Evolutionary conservation across 2,329 filamentous ascomycete genomes (phyloP).

Genomic region (Didymella keratinophila): DNA sequence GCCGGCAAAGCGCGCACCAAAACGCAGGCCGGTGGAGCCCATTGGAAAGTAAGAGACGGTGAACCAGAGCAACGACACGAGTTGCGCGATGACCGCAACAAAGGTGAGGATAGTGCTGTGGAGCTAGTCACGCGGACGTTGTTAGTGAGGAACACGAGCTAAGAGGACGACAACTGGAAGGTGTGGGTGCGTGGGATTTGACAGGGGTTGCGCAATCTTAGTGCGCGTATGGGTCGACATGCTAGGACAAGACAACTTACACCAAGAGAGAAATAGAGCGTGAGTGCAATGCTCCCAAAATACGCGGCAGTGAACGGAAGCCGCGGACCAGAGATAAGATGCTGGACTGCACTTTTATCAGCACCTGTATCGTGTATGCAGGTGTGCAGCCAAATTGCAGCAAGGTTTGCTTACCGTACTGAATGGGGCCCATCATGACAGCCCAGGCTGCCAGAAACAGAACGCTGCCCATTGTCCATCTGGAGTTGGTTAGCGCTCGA

Average conservation of each 20-base stretch:
- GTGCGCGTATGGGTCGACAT: constrained; percentile 25
- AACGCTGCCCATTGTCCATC: constrained; percentile 92
- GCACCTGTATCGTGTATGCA: constrained; percentile 18
- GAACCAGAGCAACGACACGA: constrained; percentile 88
- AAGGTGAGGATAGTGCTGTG: constrained; percentile 85
- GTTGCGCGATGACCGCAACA: constrained; percentile 81
- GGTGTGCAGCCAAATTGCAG: constrained; percentile 22
- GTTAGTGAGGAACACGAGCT: constrained; percentile 42
- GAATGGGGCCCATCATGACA: constrained; percentile 88
- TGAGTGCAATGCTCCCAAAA: constrained; percentile 90
- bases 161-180: constrained; percentile 41
- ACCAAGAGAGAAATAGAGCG: constrained; percentile 89
- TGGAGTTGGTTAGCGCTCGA: constrained; percentile 58
- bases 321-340: constrained; percentile 83
- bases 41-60: constrained; percentile 97
- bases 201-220: constrained; percentile 36
- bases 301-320: constrained; percentile 94
- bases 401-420: constrained; percentile 65
- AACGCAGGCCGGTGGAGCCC: constrained; percentile 86
- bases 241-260: constrained; percentile 65
- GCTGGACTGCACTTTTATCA: constrained; percentile 62
- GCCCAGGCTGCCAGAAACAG: constrained; percentile 94
- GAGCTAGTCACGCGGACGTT: constrained; percentile 58
- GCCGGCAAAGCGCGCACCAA: constrained; percentile 86
- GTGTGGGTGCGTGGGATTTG: constrained; percentile 33